These are phyloP conservation scores for Phyllosticta citrichinensis DNA, from an alignment of 2,329 filamentous ascomycete species.

Conservation along the genomic window DNA sequence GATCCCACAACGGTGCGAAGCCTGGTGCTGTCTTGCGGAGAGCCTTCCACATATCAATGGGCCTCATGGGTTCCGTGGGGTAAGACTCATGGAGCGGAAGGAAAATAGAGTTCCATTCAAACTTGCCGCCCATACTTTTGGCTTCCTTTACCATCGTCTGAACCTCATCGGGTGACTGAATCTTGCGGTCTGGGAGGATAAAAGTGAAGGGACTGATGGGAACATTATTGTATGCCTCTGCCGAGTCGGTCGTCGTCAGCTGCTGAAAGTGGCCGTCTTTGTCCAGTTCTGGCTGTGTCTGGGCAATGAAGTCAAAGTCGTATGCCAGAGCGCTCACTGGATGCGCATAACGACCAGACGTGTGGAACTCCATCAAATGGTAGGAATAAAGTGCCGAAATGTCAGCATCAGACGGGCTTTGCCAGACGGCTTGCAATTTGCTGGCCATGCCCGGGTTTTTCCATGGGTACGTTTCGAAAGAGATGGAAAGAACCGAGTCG, in stretches of 20 bases:
- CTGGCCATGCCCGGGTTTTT: not conserved
- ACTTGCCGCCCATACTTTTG: no score
- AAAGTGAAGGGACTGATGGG: slow-evolving; percentile 1
- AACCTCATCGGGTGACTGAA: not conserved
- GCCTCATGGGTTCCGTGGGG: not conserved
- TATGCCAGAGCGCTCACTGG: not conserved
- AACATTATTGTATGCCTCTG: not conserved
- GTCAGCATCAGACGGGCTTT: no score
- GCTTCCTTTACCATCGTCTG: not conserved
- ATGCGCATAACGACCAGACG: not conserved
- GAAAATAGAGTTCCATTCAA: not conserved
- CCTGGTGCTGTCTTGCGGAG: not conserved
- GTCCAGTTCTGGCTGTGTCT: not conserved
- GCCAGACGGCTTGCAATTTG: not conserved
- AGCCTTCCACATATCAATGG: not conserved
- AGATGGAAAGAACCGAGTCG: not conserved
- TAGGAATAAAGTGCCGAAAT: not conserved
- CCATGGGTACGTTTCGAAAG: not conserved
- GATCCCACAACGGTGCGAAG: slow-evolving; percentile 3
- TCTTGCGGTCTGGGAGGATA: not conserved
- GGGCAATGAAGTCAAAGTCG: not conserved
- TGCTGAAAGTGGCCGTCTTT: not conserved
- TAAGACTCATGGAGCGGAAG: not conserved
- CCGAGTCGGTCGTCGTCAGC: not conserved
- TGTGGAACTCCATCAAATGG: not conserved